Percentiles rank a stretch among this genome's conserved stretches.
Conservation (phyloP, 208 protist genomes). For the Trypanosoma cruzi region DNA sequence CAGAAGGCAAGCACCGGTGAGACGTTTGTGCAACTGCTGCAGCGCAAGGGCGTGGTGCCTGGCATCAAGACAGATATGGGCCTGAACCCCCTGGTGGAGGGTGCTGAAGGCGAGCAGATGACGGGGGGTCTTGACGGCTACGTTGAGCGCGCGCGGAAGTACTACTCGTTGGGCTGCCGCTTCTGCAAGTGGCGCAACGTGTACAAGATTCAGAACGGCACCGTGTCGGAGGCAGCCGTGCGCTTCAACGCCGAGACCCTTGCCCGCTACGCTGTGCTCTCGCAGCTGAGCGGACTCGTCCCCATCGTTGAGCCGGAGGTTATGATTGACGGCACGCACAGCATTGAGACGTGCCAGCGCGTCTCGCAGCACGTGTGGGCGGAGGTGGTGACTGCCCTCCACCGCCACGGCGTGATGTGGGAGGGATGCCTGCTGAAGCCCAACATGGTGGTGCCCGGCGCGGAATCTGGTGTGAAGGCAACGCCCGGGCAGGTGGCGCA, state of each 20-base stretch:
- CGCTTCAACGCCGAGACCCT: too few relatives aligned
- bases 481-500: slow-evolving; percentile 85
- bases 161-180: slow-evolving; percentile 95
- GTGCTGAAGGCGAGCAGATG: slow-evolving; percentile 91
- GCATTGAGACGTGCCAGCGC: too few relatives aligned
- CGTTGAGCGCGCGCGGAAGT: slow-evolving; percentile 83
- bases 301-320: too few relatives aligned
- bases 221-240: too few relatives aligned
- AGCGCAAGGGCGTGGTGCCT: slow-evolving; percentile 82
- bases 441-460: slow-evolving; percentile 96
- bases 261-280: too few relatives aligned
- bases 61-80: slow-evolving; percentile 97
- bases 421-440: slow-evolving; percentile 97
- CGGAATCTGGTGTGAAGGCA: slow-evolving; percentile 60
- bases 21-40: slow-evolving; percentile 88
- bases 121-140: slow-evolving; percentile 97
- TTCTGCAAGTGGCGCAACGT: slow-evolving; percentile 98
- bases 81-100: slow-evolving; percentile 71
- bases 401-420: slow-evolving; percentile 94
- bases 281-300: too few relatives aligned
- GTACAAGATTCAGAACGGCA: slow-evolving; percentile 96
- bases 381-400: slow-evolving; percentile 79
- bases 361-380: too few relatives aligned
- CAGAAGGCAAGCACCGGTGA: slow-evolving; percentile 90
- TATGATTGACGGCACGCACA: too few relatives aligned